Evolutionary conservation across 2,329 filamentous ascomycete species (phyloP).

Genomic region (Hirsutella thompsonii): DNA sequence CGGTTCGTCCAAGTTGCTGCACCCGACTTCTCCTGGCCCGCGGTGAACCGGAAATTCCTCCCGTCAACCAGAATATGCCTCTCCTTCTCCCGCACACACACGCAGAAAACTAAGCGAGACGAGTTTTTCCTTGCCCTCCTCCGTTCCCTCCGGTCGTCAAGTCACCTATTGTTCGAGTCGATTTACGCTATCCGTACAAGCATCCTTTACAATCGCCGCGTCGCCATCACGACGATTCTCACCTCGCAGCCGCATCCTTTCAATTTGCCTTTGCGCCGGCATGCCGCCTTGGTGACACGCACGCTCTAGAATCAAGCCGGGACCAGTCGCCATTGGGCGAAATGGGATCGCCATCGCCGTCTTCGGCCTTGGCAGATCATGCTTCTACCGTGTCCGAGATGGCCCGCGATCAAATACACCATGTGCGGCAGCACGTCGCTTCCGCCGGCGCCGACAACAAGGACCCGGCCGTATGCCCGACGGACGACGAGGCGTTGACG

Average conservation of each 20-base stretch:
- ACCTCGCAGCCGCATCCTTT: too few species aligned
- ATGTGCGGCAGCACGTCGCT: constrained; percentile 14
- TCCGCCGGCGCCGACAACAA: constrained; percentile 8
- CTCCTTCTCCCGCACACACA: too few species aligned
- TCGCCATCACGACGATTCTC: too few species aligned
- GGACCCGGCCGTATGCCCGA: constrained; percentile 31
- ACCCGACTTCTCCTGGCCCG: too few species aligned
- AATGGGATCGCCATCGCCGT: constrained; percentile 38
- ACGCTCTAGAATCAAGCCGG: neutral
- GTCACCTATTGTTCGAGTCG: too few species aligned
- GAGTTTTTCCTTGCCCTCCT: too few species aligned
- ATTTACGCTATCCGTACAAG: too few species aligned
- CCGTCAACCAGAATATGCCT: too few species aligned
- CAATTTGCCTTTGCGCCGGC: constrained; percentile 2
- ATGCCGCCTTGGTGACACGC: constrained; percentile 4
- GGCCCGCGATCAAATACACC: constrained; percentile 21
- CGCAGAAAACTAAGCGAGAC: too few species aligned
- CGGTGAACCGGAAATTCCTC: constrained; percentile 2
- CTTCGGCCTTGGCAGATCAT: constrained; percentile 41
- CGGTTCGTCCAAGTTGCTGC: too few species aligned
- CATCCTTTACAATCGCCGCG: too few species aligned
- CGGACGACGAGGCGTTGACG: constrained; percentile 33
- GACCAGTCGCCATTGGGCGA: constrained; percentile 11
- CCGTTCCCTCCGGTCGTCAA: too few species aligned
- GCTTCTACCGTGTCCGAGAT: constrained; percentile 40